phyloP scores from a whole-genome alignment of 2,329 filamentous ascomycete species.

The Xylariaceae sp. region DNA sequence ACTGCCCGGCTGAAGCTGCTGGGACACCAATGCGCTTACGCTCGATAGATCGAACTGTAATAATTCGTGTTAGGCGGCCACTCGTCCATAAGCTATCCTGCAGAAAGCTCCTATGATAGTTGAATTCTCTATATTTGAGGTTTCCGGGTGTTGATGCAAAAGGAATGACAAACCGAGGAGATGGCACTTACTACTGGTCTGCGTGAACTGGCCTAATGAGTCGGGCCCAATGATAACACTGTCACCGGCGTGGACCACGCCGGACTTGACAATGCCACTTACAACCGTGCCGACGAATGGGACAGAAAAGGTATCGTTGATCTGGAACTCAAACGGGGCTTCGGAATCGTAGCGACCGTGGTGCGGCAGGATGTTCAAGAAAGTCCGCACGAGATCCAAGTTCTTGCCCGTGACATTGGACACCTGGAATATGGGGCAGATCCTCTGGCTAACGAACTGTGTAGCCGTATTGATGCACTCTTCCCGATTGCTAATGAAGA shows the following conservation, averaged over 20 bases:
- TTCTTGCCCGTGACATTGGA: conserved; percentile 95
- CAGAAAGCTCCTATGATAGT: background rate
- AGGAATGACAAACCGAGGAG: background rate
- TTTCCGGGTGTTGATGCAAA: background rate
- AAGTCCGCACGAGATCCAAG: conserved; percentile 83
- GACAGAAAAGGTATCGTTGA: conserved; percentile 97
- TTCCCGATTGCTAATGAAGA: conserved; percentile 88
- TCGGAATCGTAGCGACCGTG: conserved; percentile 88
- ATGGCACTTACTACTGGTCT: conserved; percentile 56
- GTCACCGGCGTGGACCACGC: conserved; percentile 87
- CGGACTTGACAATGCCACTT: conserved; percentile 84
- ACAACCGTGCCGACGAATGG: conserved; percentile 96
- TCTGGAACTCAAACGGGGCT: conserved; percentile 86
- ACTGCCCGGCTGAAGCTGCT: conserved; percentile 85
- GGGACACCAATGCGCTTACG: conserved; percentile 87
- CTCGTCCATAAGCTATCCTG: background rate
- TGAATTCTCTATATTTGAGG: background rate
- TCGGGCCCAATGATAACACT: conserved; percentile 85
- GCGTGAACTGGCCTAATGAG: conserved; percentile 80
- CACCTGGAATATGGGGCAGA: conserved; percentile 96
- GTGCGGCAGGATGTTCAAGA: conserved; percentile 91
- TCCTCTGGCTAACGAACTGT: conserved; percentile 90
- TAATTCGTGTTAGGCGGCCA: background rate
- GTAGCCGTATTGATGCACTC: conserved; percentile 93
- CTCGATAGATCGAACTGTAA: conserved; percentile 75